Conservation (phyloP, 768 basidiomycete species). For the Lactarius indigo region DNA sequence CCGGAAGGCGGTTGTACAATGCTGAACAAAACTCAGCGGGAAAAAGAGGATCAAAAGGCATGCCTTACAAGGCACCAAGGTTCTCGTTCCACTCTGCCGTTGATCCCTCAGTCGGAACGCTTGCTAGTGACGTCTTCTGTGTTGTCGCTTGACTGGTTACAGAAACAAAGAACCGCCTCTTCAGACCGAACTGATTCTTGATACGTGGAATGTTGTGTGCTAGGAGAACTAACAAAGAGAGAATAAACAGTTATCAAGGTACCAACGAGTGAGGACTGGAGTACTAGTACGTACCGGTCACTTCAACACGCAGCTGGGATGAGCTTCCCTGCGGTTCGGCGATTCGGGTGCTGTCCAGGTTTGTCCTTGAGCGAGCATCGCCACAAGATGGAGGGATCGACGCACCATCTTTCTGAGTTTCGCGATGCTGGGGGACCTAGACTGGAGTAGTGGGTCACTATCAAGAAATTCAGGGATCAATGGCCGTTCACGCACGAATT, state of each 20-base stretch:
- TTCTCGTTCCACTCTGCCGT: neutral
- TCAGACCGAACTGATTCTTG: neutral
- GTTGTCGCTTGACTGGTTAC: neutral
- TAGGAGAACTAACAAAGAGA: neutral
- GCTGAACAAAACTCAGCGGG: too few species aligned
- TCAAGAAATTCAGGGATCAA: neutral
- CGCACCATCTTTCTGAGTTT: neutral
- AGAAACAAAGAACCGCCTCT: neutral
- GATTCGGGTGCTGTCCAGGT: neutral
- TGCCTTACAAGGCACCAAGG: neutral
- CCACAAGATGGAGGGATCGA: neutral
- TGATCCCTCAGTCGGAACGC: neutral
- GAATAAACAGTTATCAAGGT: neutral
- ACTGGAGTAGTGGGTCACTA: neutral
- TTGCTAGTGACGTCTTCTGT: neutral
- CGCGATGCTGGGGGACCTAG: neutral
- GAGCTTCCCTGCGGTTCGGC: neutral
- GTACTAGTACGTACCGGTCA: neutral
- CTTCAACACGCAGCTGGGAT: neutral
- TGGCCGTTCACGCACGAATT: neutral
- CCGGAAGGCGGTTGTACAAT: too few species aligned
- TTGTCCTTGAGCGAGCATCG: neutral
- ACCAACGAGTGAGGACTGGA: neutral
- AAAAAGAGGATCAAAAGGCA: neutral
- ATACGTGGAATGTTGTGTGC: neutral